A percentile compares a stretch with the other conserved stretches of the same genome.
Evolutionary conservation across 2,329 filamentous ascomycete genomes (phyloP).

Genomic region (Neopestalotiopsis sp.): DNA sequence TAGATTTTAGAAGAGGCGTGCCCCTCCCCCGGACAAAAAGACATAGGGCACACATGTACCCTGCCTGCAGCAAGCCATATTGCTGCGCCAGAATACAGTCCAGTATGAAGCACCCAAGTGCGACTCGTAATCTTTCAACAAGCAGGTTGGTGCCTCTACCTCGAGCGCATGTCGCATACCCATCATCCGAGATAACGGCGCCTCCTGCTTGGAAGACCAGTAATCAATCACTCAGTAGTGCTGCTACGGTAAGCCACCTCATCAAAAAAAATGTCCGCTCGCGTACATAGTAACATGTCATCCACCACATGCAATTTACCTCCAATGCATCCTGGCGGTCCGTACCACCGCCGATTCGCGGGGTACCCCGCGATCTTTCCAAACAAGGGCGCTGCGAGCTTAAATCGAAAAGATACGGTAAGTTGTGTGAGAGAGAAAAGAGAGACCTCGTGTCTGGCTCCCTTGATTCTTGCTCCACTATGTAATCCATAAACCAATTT

Average conservation of each 20-base stretch:
- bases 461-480: not conserved
- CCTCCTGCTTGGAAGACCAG: not conserved
- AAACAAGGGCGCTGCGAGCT: not conserved
- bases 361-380: slow-evolving; percentile 16
- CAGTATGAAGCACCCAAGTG: not conserved
- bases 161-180: not conserved
- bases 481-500: not conserved
- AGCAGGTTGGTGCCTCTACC: not conserved
- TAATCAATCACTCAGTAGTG: not conserved
- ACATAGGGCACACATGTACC: not conserved
- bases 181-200: not conserved
- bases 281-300: no score
- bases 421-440: no score
- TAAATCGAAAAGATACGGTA: not conserved
- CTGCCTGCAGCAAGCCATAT: not conserved
- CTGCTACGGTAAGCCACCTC: not conserved
- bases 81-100: not conserved
- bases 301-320: no score
- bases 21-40: not conserved
- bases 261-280: not conserved
- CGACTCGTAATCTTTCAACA: not conserved
- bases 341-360: slow-evolving; percentile 4
- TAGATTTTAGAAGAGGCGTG: not conserved
- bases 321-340: not conserved
- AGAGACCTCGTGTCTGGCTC: not conserved